A percentile compares a stretch with the other conserved stretches of the same genome.
phyloP scores from a whole-genome alignment of 495 filamentous ascomycete species.

The Lichenothelia convexa region DNA sequence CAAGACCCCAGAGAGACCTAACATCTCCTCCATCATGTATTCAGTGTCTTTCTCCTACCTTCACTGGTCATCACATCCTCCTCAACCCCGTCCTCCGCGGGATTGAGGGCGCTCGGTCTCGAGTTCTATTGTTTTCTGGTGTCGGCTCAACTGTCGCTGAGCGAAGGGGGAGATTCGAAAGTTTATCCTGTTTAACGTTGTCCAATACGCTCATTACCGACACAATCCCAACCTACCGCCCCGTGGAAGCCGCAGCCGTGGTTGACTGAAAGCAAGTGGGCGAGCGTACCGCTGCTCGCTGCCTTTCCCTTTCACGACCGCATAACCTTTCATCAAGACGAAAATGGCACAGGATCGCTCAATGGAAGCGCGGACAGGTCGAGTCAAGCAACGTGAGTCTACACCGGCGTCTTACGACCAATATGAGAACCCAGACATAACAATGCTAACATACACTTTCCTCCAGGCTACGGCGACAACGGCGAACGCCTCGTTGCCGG shows the following conservation, averaged over 20 bases:
- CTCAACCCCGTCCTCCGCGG: conserved; percentile 28
- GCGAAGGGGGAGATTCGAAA: not conserved
- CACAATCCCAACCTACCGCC: not conserved
- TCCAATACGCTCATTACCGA: conserved; percentile 1
- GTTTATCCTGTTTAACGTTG: not conserved
- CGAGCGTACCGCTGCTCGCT: not conserved
- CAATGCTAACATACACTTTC: not conserved
- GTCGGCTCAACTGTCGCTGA: not conserved
- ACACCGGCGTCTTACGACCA: not conserved
- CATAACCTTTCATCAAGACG: not conserved
- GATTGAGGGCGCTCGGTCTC: conserved; percentile 19
- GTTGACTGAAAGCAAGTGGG: too few relatives aligned
- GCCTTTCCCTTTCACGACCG: not conserved
- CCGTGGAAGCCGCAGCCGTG: not conserved
- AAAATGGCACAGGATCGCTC: conserved; percentile 19
- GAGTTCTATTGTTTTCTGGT: not conserved
- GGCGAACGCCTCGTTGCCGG: conserved; percentile 93
- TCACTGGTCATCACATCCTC: conserved; percentile 7
- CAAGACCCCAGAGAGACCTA: not conserved
- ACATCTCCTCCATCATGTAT: too few relatives aligned
- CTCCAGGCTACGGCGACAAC: conserved; percentile 68
- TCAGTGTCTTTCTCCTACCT: too few relatives aligned
- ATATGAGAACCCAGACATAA: not conserved
- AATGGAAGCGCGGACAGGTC: conserved; percentile 28
- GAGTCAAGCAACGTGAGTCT: conserved; percentile 31